Percentiles rank a stretch among this genome's conserved stretches.
Evolutionary conservation across 164 flowering plant genomes (phyloP).

Genomic region (Pachysandra terminalis): DNA sequence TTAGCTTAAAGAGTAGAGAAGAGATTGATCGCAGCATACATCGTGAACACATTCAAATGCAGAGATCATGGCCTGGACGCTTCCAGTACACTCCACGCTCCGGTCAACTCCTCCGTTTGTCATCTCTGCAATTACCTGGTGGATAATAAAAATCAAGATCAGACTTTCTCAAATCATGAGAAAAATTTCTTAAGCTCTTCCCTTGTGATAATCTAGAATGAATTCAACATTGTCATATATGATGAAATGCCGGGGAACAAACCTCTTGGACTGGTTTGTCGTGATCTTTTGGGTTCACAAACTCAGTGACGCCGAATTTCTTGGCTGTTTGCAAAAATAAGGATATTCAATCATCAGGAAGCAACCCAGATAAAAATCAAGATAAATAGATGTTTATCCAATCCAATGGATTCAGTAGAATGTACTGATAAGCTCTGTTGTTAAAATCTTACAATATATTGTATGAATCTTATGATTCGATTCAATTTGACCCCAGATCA

Average conservation of each 20-base stretch:
- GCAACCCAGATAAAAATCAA: neutral
- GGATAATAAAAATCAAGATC: neutral
- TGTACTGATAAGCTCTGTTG: too few species aligned
- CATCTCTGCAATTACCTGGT: slow-evolving; percentile 50
- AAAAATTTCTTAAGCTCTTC: neutral
- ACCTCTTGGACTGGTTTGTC: slow-evolving; percentile 59
- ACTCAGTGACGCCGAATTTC: slow-evolving; percentile 53
- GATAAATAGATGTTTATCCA: neutral
- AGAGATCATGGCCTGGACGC: slow-evolving; percentile 49
- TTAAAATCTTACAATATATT: too few species aligned
- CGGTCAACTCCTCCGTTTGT: slow-evolving; percentile 56
- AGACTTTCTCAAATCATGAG: neutral
- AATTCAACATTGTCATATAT: neutral
- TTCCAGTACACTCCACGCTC: slow-evolving; percentile 59
- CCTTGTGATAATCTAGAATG: too few species aligned
- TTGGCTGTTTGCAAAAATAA: slow-evolving; percentile 31
- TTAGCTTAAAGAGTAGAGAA: neutral
- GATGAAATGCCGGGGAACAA: neutral
- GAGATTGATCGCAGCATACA: slow-evolving; percentile 11
- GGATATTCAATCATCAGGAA: neutral
- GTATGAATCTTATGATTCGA: too few species aligned
- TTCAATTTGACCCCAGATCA: too few species aligned
- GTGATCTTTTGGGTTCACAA: slow-evolving; percentile 47
- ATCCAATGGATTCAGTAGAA: neutral
- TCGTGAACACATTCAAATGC: slow-evolving; percentile 70